Conservation (phyloP, 2,329 filamentous ascomycete genomes). For the Cordyceps farinosa region DNA sequence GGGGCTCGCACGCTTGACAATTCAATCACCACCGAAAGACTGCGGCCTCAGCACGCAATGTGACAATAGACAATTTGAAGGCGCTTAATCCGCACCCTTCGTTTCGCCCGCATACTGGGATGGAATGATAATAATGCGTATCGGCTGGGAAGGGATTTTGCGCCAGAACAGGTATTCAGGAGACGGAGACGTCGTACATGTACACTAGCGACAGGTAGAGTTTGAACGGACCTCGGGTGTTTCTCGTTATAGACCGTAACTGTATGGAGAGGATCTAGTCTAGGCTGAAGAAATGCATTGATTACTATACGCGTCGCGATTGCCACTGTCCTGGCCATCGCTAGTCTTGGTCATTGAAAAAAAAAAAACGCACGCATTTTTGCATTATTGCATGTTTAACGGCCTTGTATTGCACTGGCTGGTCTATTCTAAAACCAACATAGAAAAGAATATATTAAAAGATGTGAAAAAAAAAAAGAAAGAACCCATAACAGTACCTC, state of each 20-base stretch:
- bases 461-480: background rate
- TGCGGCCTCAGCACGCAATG: background rate
- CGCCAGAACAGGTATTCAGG: slow-evolving; percentile 18
- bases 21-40: slow-evolving; percentile 19
- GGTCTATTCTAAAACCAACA: background rate
- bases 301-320: slow-evolving; percentile 18
- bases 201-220: slow-evolving; percentile 50
- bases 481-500: background rate
- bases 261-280: slow-evolving; percentile 40
- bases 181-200: slow-evolving; percentile 38
- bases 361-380: no score
- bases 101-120: background rate
- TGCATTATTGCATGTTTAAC: no score
- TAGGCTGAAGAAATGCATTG: slow-evolving; percentile 35
- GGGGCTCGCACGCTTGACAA: slow-evolving; percentile 35
- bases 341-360: no score
- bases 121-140: slow-evolving; percentile 14
- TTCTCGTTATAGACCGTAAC: slow-evolving; percentile 48
- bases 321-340: no score
- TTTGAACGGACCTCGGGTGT: slow-evolving; percentile 35
- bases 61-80: slow-evolving; percentile 15
- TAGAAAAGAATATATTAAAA: background rate
- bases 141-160: slow-evolving; percentile 18
- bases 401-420: background rate
- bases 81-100: background rate